phyloP scores from a whole-genome alignment of 148 eudicot species.

The Rhododendron henanense region DNA sequence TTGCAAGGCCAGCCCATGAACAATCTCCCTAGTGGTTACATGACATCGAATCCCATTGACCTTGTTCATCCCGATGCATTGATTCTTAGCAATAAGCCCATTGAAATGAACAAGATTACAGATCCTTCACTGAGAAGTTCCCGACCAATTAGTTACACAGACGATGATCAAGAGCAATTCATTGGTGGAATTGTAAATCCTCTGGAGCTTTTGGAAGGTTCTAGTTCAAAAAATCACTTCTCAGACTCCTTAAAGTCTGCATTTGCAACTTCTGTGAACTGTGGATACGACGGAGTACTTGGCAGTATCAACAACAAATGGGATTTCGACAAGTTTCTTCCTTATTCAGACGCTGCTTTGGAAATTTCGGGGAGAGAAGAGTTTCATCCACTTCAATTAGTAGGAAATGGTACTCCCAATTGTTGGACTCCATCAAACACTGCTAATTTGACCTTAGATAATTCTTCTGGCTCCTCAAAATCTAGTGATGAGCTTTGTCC shows the following conservation, averaged over 20 bases:
- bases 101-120: slow-evolving; percentile 4
- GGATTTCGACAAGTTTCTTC: slow-evolving; percentile 31
- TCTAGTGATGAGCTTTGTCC: slow-evolving; percentile 53
- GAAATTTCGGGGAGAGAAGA: slow-evolving; percentile 21
- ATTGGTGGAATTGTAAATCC: slow-evolving; percentile 28
- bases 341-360: slow-evolving; percentile 32
- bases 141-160: slow-evolving; percentile 12
- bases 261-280: slow-evolving; percentile 21
- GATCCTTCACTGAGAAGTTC: slow-evolving; percentile 12
- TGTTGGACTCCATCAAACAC: slow-evolving; percentile 37
- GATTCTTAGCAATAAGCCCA: not conserved
- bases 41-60: slow-evolving; percentile 11
- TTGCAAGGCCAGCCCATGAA: slow-evolving; percentile 33
- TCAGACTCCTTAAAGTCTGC: slow-evolving; percentile 31
- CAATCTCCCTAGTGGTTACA: slow-evolving; percentile 15
- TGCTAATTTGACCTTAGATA: slow-evolving; percentile 20
- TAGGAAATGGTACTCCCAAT: slow-evolving; percentile 24
- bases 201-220: slow-evolving; percentile 20
- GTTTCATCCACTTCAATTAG: slow-evolving; percentile 25
- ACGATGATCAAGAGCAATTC: slow-evolving; percentile 18
- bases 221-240: slow-evolving; percentile 22
- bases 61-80: slow-evolving; percentile 13
- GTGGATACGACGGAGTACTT: slow-evolving; percentile 33
- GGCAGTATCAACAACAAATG: slow-evolving; percentile 35
- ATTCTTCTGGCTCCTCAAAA: slow-evolving; percentile 33